Conservation (phyloP, 2,329 filamentous ascomycete genomes). For the Fusarium sp. region DNA sequence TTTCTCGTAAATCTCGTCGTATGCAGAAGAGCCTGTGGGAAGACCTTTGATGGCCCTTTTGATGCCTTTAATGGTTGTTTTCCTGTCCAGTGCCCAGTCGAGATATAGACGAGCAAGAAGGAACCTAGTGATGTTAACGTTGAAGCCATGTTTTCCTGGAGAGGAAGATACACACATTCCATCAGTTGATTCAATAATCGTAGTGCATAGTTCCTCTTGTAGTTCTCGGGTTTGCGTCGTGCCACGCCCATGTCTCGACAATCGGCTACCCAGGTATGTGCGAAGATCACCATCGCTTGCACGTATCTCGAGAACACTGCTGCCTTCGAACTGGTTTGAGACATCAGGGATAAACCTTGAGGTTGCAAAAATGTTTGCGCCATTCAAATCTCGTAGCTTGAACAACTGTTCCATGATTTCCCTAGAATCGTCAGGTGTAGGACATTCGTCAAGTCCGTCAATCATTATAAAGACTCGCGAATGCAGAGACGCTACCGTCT, state of each 20-base stretch:
- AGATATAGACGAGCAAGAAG: conserved; percentile 11
- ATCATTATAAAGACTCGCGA: conserved; percentile 12
- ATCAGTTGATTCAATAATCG: background rate
- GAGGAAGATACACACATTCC: conserved; percentile 7
- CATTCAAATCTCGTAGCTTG: background rate
- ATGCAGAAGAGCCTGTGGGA: conserved; percentile 3
- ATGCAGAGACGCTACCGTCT: conserved; percentile 1
- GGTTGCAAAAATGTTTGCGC: conserved; percentile 3
- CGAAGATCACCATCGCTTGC: conserved; percentile 1
- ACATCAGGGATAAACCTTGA: background rate
- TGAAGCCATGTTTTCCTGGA: background rate
- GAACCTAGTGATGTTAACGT: conserved; percentile 1
- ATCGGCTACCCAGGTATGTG: background rate
- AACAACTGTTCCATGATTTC: background rate
- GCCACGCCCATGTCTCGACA: background rate
- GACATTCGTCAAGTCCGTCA: conserved; percentile 19
- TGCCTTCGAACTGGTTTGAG: background rate
- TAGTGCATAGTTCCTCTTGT: conserved; percentile 7
- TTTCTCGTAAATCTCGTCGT: background rate
- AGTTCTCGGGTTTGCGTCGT: background rate
- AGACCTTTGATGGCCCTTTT: background rate
- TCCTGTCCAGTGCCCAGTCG: background rate
- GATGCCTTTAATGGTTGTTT: background rate
- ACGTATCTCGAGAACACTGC: conserved; percentile 3
- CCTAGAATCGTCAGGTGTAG: no score